Evolutionary conservation across 495 filamentous ascomycete species (phyloP), one percentile per base, ranked within the genome.

Genomic region (Trypethelium eluteriae): DNA sequence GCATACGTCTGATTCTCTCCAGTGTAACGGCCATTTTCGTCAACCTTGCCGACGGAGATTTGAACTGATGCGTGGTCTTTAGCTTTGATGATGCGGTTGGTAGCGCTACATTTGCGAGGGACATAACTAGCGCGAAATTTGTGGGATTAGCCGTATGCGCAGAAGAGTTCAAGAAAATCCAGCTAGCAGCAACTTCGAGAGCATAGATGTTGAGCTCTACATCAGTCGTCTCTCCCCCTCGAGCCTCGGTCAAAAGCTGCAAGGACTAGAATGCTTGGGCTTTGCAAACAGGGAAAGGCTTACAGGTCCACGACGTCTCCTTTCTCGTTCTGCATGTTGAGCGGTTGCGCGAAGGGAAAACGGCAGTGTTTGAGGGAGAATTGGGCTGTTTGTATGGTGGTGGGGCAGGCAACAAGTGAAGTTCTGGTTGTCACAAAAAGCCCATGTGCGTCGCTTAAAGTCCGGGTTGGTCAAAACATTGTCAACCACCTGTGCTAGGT

Each of bases 1-100:
- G 94, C 95, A 77, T 96, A 97, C 74, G 91, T 89, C 80, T 96
- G 88, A 86, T 92, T 96, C 84, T 98, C 94, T 75, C 92, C 91
- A 70, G 91, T 94, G 84, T 97, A 91, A 74, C 93, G 89, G 71
- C 94, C 93, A 82, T 90, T 93, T 65, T 79, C 77, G 62, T 79
- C 77, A 32, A 81, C 79, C 68, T 80, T 81, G 70, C 76, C 79
- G 70, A 81, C 70, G 66, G 70, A 74, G 65, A 81, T 72, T 64
- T 81, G 79, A 16, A 80, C 77, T 7, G 75, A 77, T 61, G 75
- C 79, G 73, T 81, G 79, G 71, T 81, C 94, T 82, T 97, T 96
- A 83, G 94, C 90, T 85, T 96, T 96, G 87, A 98, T 96, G 86
- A 98, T 96, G 81, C 79, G 79, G 75, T 78, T 78, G 34, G 79